Evolutionary conservation across 1,284 basidiomycete species (phyloP).

Genomic region (Ceratobasidium sp.): DNA sequence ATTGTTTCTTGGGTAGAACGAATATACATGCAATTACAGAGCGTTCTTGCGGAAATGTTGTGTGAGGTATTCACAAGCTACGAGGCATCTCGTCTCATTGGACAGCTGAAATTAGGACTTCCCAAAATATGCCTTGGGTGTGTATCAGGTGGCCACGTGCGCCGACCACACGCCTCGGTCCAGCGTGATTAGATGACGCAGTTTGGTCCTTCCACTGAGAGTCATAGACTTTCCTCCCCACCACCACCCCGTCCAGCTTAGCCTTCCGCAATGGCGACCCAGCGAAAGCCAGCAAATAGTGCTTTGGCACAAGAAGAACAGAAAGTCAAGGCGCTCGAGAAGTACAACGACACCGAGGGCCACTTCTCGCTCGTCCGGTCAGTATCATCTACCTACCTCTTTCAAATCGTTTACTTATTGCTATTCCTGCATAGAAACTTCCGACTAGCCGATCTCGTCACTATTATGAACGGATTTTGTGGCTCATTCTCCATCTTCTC

Average conservation of each 20-base stretch:
- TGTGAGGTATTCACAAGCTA: no score
- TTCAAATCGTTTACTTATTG: background rate
- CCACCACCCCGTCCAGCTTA: background rate
- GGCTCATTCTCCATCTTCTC: slow-evolving; percentile 96
- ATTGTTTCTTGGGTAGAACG: background rate
- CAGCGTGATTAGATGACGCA: background rate
- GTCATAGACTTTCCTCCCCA: background rate
- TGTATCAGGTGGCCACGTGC: slow-evolving; percentile 6
- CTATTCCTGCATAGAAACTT: slow-evolving; percentile 79
- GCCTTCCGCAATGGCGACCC: slow-evolving; percentile 28
- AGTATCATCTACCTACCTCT: slow-evolving; percentile 45
- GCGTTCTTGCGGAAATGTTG: background rate
- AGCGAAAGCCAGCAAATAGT: background rate
- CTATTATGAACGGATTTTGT: slow-evolving; percentile 99
- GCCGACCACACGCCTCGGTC: background rate
- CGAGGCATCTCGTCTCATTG: no score
- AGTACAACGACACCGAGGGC: slow-evolving; percentile 87
- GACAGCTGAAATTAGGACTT: background rate
- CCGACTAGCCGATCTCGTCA: slow-evolving; percentile 96
- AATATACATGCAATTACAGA: background rate
- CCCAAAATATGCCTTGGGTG: background rate
- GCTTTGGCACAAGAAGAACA: slow-evolving; percentile 45
- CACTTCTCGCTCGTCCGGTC: slow-evolving; percentile 96
- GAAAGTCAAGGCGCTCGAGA: slow-evolving; percentile 68
- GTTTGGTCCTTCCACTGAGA: slow-evolving; percentile 6